Evolutionary conservation across 148 eudicot species (phyloP).

Genomic region (Rheum nobile): DNA sequence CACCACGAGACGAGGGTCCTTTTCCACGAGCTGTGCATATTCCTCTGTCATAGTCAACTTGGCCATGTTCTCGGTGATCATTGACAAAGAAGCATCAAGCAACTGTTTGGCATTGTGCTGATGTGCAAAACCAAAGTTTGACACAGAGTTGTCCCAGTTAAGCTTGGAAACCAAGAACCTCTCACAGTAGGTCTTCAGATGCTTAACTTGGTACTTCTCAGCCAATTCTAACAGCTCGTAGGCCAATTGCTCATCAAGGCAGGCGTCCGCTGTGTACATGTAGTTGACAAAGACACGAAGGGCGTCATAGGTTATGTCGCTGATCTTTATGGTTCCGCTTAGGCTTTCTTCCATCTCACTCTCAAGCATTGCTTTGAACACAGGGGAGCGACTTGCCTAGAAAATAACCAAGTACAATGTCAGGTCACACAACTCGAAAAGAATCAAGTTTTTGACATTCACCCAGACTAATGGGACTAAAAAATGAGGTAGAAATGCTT

Average conservation of each 20-base stretch:
- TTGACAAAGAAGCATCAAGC: constrained; percentile 51
- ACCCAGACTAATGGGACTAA: too few species aligned
- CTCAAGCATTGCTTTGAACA: constrained; percentile 86
- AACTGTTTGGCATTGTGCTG: constrained; percentile 60
- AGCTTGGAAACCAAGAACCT: constrained; percentile 64
- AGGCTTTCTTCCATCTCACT: constrained; percentile 78
- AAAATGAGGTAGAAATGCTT: too few species aligned
- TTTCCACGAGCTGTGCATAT: constrained; percentile 63
- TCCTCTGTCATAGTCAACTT: constrained; percentile 58
- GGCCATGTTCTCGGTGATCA: constrained; percentile 68
- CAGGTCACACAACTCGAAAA: neutral
- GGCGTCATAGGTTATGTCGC: constrained; percentile 66
- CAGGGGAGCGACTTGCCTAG: constrained; percentile 81
- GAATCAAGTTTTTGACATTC: neutral
- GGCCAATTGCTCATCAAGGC: constrained; percentile 71
- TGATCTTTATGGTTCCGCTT: constrained; percentile 73
- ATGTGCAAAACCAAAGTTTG: constrained; percentile 57
- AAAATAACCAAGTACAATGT: neutral
- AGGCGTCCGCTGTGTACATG: constrained; percentile 72
- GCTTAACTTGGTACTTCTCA: constrained; percentile 78
- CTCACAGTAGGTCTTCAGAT: constrained; percentile 70
- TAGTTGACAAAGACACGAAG: constrained; percentile 66
- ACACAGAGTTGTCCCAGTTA: constrained; percentile 60
- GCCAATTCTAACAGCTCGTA: constrained; percentile 66
- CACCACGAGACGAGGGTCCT: constrained; percentile 72